Base-by-base conservation (phyloP, 1,284 basidiomycete species). In the Agaricales sp. region DNA sequence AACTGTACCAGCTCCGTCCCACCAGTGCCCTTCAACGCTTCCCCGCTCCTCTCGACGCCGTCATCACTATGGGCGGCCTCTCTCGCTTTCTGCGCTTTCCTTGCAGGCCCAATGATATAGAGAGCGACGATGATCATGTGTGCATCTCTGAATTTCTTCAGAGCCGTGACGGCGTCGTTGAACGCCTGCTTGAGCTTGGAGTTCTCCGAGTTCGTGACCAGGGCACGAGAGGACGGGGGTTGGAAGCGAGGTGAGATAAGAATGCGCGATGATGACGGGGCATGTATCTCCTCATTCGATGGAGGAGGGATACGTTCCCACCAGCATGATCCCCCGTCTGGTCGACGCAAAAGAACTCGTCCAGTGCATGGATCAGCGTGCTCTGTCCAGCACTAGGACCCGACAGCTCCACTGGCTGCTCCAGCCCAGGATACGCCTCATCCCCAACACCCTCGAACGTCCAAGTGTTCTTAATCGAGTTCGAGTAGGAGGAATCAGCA, bases 321-420 rank as follows among this genome's bases (percentile, higher is more conserved):
- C 11, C 8, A 8, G 41, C 11, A 43, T 43, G 41, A 19, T 43
- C 41, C 11, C 8, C 8, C 8, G 41, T 21, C 41, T 57, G 23
- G 59, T 91, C 84, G 30, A 95, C 75, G 21, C 91, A 91, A 12
- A 97, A 73, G 68, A 96, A 96, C 44, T 89, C 74, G 62, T 96
- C 93, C 44, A 97, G 73, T 0, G 90, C 82, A 60, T 97, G 92
- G 43, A 96, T 80, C 47, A 96, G 72, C 11, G 88, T 76, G 63
- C 87, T 92, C 68, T 97, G 93, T 1, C 90, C 94, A 0, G 93
- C 94, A 56, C 85, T 90, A 0, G 94, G 88, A 0, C 93, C 93
- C 0, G 87, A 87, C 47, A 90, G 78, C 58, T 87, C 75, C 1
- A 67, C 72, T 2, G 84, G 82, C 46, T 68, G 59, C 19, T 59